Base-by-base conservation (phyloP, 495 filamentous ascomycete genomes). In the Tuber microsphaerosporum region DNA sequence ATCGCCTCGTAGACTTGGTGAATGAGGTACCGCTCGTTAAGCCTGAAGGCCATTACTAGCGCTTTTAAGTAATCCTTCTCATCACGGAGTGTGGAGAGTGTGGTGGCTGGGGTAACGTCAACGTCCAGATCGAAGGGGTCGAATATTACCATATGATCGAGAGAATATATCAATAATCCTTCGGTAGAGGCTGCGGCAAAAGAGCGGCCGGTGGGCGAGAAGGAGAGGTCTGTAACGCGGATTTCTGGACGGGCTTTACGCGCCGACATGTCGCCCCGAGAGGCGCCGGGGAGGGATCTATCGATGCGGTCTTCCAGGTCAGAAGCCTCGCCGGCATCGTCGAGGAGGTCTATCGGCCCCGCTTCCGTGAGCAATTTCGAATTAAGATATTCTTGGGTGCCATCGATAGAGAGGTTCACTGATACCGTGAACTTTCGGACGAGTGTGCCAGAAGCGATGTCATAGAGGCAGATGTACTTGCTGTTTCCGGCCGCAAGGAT, bases 391-490 rank as follows among this genome's bases (percentile, higher is more conserved):
- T 98, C 95, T 80, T 97, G 94, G 2, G 96, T 98, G 17, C 95
- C 95, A 41, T 97, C 94, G 8, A 99, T 87, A 22, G 94, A 94
- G 4, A 97, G 87, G 83, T 99, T 99, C 83, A 96, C 89, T 65
- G 92, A 95, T 75, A 97, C 93, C 1, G 94, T 97, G 81, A 90
- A 98, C 78, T 97, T 97, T 80, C 94, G 97, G 73, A 97, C 85
- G n/a, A 99, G 86, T 5, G 92, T 92, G 80, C 94, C 93, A 6
- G 94, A 94, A 68, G 88, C 88, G 37, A 95, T 92, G 71, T 95
- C 93, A 84, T 99, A 99, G 73, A 99, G 86, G 82, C 96, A 98
- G 43, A 99, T 97, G 82, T 93, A 97, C 85, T 97, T 99, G 89
- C 93, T 97, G 84, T 94, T 97, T 9, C 95, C 95, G 71, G 88